phyloP scores from a whole-genome alignment of 2,329 filamentous ascomycete genomes.

The Calonectria ilicicola region DNA sequence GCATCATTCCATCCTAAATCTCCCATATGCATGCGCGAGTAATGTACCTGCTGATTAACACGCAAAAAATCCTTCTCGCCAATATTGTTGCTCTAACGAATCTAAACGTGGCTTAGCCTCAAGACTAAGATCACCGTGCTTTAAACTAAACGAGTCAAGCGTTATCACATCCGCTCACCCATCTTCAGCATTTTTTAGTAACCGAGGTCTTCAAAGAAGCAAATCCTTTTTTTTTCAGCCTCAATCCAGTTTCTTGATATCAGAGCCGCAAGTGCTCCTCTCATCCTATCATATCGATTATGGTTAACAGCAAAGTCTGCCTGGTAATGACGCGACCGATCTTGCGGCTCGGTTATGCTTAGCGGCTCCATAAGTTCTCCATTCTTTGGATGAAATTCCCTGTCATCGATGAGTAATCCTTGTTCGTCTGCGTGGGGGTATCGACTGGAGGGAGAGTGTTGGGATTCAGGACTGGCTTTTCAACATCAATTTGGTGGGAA shows the following conservation, averaged over 20 bases:
- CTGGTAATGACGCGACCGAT: background rate
- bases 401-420: background rate
- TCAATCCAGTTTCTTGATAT: background rate
- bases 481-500: background rate
- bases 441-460: background rate
- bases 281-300: background rate
- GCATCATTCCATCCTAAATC: background rate
- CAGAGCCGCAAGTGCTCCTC: background rate
- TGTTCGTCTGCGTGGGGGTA: background rate
- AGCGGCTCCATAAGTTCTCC: background rate
- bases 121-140: conserved; percentile 1
- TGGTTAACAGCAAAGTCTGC: background rate
- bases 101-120: background rate
- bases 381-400: background rate
- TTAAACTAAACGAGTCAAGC: conserved; percentile 11
- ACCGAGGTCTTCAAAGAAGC: conserved; percentile 7
- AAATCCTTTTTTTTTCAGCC: background rate
- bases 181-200: background rate
- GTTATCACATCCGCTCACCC: conserved; percentile 6
- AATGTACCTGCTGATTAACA: conserved; percentile 2
- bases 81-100: background rate
- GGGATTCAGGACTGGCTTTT: background rate
- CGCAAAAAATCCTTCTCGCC: background rate
- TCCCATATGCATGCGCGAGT: background rate
- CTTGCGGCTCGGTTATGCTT: background rate